A percentile compares a stretch with the other conserved stretches of the same genome.
Evolutionary conservation across 2,329 filamentous ascomycete species (phyloP).

Genomic region (Ophiostoma novo-ulmi): DNA sequence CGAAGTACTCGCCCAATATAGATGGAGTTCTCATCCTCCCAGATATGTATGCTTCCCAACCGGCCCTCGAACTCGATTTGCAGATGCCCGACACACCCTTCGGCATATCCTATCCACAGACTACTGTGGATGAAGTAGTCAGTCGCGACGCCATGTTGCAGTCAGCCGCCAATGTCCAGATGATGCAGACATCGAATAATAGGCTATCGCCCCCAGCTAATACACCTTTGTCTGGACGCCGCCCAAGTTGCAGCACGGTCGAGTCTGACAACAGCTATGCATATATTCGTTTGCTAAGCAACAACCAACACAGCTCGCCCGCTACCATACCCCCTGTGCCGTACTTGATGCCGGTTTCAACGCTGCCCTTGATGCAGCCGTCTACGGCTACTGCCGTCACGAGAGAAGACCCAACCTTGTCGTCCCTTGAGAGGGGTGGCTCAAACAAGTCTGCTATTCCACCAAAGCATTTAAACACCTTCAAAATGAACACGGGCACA

Average conservation of each 20-base stretch:
- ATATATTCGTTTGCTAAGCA: neutral
- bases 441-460: neutral
- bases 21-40: neutral
- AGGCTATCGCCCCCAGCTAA: neutral
- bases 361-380: neutral
- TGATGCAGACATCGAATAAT: neutral
- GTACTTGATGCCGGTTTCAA: neutral
- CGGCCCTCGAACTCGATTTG: neutral
- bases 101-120: neutral
- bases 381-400: neutral
- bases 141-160: neutral
- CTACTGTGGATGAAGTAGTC: neutral
- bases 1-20: neutral
- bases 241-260: neutral
- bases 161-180: neutral
- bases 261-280: constrained; percentile 1
- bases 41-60: neutral
- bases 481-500: neutral
- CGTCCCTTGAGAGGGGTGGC: neutral
- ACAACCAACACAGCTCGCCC: neutral
- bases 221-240: neutral
- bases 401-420: neutral
- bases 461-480: neutral
- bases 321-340: neutral
- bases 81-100: neutral